A percentile compares a stretch with the other conserved stretches of the same genome.
These are phyloP conservation scores for Candida vartiovaarae DNA, from an alignment of 805 yeast species.

Conservation along the genomic window DNA sequence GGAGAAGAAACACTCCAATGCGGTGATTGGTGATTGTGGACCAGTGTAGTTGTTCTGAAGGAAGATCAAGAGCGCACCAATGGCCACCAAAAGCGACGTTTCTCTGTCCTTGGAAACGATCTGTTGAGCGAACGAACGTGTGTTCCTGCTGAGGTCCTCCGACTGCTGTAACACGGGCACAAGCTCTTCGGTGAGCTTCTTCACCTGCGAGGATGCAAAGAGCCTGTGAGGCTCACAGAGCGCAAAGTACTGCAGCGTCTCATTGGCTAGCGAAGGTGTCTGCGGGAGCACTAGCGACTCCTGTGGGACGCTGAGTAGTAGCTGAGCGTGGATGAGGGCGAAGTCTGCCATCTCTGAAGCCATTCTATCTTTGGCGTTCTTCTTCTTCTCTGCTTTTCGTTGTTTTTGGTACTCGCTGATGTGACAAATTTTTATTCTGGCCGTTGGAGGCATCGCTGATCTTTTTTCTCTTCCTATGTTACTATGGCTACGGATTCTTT, in stretches of 20 bases:
- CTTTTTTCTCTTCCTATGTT: too few species aligned
- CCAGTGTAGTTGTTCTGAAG: conserved; percentile 80
- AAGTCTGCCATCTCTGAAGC: neutral
- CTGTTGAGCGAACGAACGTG: conserved; percentile 2
- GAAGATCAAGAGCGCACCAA: conserved; percentile 60
- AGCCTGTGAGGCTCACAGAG: conserved; percentile 1
- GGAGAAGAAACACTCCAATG: conserved; percentile 23
- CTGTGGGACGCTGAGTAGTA: conserved; percentile 7
- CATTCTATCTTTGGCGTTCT: too few species aligned
- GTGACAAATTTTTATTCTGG: neutral
- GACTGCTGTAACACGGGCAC: neutral
- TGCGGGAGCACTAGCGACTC: conserved; percentile 2
- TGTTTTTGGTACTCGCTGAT: neutral
- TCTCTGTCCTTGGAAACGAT: conserved; percentile 8
- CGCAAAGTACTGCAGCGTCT: neutral
- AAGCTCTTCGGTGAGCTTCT: neutral
- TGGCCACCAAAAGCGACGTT: conserved; percentile 25
- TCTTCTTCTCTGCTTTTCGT: neutral
- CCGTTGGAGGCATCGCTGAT: too few species aligned
- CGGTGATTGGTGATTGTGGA: conserved; percentile 45
- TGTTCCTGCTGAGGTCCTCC: conserved; percentile 3
- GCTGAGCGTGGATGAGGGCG: conserved; percentile 6
- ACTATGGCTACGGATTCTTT: too few species aligned
- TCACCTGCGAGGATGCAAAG: neutral
- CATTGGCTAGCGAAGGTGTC: neutral